phyloP scores from a whole-genome alignment of 2,329 filamentous ascomycete genomes.

The Fusarium concolor region DNA sequence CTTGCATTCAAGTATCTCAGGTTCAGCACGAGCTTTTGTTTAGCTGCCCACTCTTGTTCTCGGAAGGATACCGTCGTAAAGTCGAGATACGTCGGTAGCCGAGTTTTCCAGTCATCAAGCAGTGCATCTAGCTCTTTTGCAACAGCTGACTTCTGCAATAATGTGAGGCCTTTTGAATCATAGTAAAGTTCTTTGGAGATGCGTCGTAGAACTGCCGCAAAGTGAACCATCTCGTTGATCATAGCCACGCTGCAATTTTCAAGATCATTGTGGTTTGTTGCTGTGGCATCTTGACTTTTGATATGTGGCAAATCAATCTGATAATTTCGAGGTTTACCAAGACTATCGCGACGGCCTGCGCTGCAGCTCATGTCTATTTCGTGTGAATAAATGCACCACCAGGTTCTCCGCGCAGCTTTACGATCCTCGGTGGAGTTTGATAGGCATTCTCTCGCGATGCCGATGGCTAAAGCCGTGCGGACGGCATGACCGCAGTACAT shows the following conservation, averaged over 20 bases:
- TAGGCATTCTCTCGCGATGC: not conserved
- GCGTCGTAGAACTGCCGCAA: not conserved
- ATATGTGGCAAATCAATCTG: constrained; percentile 7
- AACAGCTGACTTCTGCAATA: not conserved
- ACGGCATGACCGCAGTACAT: constrained; percentile 4
- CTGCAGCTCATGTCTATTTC: constrained; percentile 24
- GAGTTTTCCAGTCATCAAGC: constrained; percentile 1
- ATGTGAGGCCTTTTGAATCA: not conserved
- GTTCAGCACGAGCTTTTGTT: constrained; percentile 1
- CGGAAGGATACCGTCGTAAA: not conserved
- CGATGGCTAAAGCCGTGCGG: constrained; percentile 1
- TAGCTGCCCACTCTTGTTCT: constrained; percentile 3
- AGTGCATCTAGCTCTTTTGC: not conserved
- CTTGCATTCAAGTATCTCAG: constrained; percentile 3
- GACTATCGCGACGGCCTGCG: constrained; percentile 14
- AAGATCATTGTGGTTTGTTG: not conserved
- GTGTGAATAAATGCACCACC: constrained; percentile 23
- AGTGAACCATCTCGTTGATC: constrained; percentile 12
- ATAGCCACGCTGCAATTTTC: not conserved
- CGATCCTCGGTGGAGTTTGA: not conserved
- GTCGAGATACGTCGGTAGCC: not conserved
- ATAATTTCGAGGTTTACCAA: constrained; percentile 12
- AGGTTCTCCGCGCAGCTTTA: not conserved
- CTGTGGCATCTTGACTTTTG: accelerated
- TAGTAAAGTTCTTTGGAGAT: constrained; percentile 6